A percentile compares a stretch with the other conserved stretches of the same genome.
Evolutionary conservation across 768 basidiomycete genomes (phyloP).

Genomic region (Agrocybe chaxingu): DNA sequence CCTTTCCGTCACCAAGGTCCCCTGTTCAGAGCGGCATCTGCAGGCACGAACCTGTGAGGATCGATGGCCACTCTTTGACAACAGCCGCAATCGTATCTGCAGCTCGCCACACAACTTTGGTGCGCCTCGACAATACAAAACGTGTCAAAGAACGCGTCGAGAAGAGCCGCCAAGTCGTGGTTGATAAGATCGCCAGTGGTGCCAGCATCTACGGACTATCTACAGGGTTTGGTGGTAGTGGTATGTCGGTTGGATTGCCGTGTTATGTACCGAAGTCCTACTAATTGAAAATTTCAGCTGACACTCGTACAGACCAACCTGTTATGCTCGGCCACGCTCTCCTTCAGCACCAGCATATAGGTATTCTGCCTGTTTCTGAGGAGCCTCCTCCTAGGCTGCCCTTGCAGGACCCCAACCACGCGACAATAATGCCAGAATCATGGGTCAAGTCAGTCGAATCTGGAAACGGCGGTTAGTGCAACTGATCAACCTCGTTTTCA

Average conservation of each 20-base stretch:
- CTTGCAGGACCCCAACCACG: constrained; percentile 61
- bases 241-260: constrained; percentile 26
- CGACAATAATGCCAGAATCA: constrained; percentile 77
- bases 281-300: constrained; percentile 39
- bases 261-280: neutral
- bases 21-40: constrained; percentile 10
- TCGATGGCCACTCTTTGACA: constrained; percentile 65
- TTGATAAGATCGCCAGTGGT: constrained; percentile 62
- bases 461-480: constrained; percentile 6
- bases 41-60: constrained; percentile 52
- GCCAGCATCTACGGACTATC: constrained; percentile 81
- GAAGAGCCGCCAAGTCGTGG: constrained; percentile 64
- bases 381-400: constrained; percentile 49
- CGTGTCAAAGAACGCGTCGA: constrained; percentile 49
- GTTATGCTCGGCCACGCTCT: constrained; percentile 61
- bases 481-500: constrained; percentile 29
- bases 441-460: constrained; percentile 63
- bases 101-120: constrained; percentile 51
- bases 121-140: constrained; percentile 38
- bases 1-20: neutral
- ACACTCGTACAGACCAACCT: constrained; percentile 69
- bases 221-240: constrained; percentile 77
- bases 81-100: constrained; percentile 66
- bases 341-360: constrained; percentile 72
- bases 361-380: constrained; percentile 57